Percentiles rank a stretch among this genome's conserved stretches.
Evolutionary conservation across 768 basidiomycete species (phyloP).

Genomic region (Pilatotrama ljubarskyi): DNA sequence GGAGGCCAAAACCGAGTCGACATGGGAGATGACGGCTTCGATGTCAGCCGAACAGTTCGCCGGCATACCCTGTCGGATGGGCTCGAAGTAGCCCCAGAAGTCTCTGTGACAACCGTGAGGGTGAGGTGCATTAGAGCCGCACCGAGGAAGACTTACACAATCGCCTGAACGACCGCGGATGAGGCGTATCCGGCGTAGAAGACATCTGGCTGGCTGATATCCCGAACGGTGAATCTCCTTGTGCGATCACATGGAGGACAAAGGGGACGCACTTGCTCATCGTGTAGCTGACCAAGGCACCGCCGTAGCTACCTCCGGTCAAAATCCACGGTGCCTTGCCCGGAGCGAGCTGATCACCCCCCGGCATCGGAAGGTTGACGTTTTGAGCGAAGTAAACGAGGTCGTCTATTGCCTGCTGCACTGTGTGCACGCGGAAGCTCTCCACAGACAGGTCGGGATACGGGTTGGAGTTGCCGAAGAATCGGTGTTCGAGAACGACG

Average conservation of each 20-base stretch:
- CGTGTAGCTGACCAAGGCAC: conserved; percentile 53
- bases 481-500: conserved; percentile 70
- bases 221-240: background rate
- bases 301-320: conserved; percentile 41
- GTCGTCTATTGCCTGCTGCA: conserved; percentile 73
- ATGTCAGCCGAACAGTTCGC: conserved; percentile 70
- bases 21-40: conserved; percentile 53
- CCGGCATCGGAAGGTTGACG: conserved; percentile 64
- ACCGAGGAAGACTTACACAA: conserved; percentile 27
- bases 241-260: background rate
- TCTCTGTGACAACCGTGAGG: conserved; percentile 28
- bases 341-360: conserved; percentile 57
- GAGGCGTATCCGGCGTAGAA: conserved; percentile 64
- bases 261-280: conserved; percentile 54
- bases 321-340: conserved; percentile 42
- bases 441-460: conserved; percentile 54
- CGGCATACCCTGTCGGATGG: conserved; percentile 63
- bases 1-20: conserved; percentile 53
- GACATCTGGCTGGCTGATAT: conserved; percentile 48
- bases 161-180: conserved; percentile 61
- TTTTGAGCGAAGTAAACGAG: conserved; percentile 65
- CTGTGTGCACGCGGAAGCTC: conserved; percentile 57
- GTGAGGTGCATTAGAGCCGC: too few relatives aligned
- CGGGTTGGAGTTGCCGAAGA: conserved; percentile 72
- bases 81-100: conserved; percentile 71